phyloP scores from a whole-genome alignment of 306 rosid species.

The Dryas alaskensis region DNA sequence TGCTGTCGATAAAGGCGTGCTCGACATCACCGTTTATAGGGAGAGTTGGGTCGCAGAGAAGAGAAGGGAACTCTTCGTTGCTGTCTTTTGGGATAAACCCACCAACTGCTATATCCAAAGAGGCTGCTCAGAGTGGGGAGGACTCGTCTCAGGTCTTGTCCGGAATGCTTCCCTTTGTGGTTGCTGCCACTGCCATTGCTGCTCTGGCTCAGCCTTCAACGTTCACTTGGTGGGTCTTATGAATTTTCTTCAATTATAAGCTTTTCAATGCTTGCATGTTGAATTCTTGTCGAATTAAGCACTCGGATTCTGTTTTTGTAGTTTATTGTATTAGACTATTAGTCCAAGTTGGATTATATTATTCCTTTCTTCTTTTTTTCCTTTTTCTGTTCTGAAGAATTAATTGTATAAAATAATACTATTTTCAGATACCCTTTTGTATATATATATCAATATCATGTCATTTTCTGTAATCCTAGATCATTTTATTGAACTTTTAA shows the following conservation, averaged over 20 bases:
- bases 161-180: slow-evolving; percentile 91
- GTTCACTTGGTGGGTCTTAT: slow-evolving; percentile 66
- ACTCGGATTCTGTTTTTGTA: slow-evolving; percentile 2
- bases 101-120: slow-evolving; percentile 27
- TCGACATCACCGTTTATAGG: slow-evolving; percentile 55
- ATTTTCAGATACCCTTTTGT: not conserved
- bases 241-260: not conserved
- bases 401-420: not conserved
- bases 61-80: slow-evolving; percentile 50
- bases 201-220: slow-evolving; percentile 92
- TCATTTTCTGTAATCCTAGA: not conserved
- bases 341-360: slow-evolving; percentile 5
- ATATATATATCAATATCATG: not conserved
- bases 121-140: slow-evolving; percentile 26
- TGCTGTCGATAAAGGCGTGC: slow-evolving; percentile 41
- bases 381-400: not conserved
- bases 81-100: slow-evolving; percentile 56
- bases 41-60: slow-evolving; percentile 43
- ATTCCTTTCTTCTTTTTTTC: not conserved
- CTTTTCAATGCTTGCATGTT: not conserved
- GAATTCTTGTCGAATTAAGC: not conserved
- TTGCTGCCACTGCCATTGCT: slow-evolving; percentile 79
- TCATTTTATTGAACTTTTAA: not conserved
- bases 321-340: not conserved
- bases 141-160: slow-evolving; percentile 68